These are phyloP conservation scores for Phytophthora sojae DNA, from an alignment of 352 stramenopile genomes.

Conservation along the genomic window DNA sequence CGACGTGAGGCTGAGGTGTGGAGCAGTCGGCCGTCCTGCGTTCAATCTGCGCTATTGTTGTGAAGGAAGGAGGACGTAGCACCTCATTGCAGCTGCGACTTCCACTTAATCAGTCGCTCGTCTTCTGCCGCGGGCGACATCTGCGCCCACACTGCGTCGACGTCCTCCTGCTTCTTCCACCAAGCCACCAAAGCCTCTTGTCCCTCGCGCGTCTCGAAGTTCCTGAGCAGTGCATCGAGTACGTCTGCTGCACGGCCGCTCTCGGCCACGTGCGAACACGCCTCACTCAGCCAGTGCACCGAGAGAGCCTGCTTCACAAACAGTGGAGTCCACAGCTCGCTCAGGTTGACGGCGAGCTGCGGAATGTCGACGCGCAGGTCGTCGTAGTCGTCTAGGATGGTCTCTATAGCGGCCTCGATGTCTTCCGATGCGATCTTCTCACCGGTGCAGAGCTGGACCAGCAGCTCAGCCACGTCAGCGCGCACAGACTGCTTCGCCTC, in stretches of 20 bases:
- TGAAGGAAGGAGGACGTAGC: not conserved
- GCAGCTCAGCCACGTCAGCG: conserved; percentile 49
- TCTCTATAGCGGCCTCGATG: conserved; percentile 61
- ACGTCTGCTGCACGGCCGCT: conserved; percentile 60
- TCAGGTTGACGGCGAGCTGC: conserved; percentile 60
- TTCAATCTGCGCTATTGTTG: not conserved
- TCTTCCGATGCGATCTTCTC: conserved; percentile 62
- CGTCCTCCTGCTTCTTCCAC: conserved; percentile 57
- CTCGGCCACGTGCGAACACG: conserved; percentile 46
- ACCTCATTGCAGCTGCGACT: conserved; percentile 33
- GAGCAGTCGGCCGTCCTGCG: not conserved
- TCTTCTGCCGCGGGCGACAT: conserved; percentile 30
- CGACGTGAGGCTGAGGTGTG: not conserved
- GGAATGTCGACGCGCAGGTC: conserved; percentile 82
- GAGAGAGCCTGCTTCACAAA: conserved; percentile 61
- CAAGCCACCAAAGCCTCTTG: conserved; percentile 53
- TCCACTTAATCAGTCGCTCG: conserved; percentile 44
- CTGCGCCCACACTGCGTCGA: conserved; percentile 43
- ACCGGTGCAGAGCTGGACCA: conserved; percentile 48
- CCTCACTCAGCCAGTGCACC: conserved; percentile 61
- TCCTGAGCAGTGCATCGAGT: conserved; percentile 49
- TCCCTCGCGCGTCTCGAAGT: conserved; percentile 40
- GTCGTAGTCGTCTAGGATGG: conserved; percentile 72
- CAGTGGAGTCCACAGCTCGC: conserved; percentile 67
- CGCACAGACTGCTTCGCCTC: conserved; percentile 61